A percentile compares a stretch with the other conserved stretches of the same genome.
Evolutionary conservation across 768 basidiomycete genomes (phyloP).

Genomic region (Clavulina sp.): DNA sequence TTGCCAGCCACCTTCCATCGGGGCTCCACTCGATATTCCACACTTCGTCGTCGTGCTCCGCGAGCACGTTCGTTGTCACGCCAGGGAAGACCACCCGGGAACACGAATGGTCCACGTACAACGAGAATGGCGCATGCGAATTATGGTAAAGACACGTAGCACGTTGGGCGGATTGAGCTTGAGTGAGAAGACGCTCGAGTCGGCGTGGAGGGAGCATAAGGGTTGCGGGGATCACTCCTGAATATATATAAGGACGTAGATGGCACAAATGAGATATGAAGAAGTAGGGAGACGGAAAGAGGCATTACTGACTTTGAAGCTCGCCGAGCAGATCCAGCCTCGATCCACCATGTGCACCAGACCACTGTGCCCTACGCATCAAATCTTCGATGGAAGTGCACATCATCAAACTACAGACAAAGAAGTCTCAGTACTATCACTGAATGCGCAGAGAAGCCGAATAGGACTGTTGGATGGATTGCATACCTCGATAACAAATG

Average conservation of each 20-base stretch:
- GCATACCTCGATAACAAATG: slow-evolving; percentile 75
- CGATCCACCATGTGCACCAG: slow-evolving; percentile 70
- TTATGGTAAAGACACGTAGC: slow-evolving; percentile 80
- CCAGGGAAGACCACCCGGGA: slow-evolving; percentile 67
- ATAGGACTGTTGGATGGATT: slow-evolving; percentile 4
- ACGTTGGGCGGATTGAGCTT: slow-evolving; percentile 68
- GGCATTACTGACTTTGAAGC: slow-evolving; percentile 48
- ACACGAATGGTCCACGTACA: slow-evolving; percentile 78
- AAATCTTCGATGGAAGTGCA: slow-evolving; percentile 74
- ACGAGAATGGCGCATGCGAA: slow-evolving; percentile 42
- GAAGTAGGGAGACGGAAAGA: neutral
- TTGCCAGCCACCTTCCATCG: slow-evolving; percentile 68
- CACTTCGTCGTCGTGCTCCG: slow-evolving; percentile 82
- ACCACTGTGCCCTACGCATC: slow-evolving; percentile 67
- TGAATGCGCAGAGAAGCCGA: neutral
- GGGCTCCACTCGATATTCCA: slow-evolving; percentile 96
- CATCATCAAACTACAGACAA: slow-evolving; percentile 63
- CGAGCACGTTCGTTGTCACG: slow-evolving; percentile 66
- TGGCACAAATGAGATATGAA: neutral
- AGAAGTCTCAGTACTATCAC: slow-evolving; percentile 1
- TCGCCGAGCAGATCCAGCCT: slow-evolving; percentile 55
- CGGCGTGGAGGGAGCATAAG: slow-evolving; percentile 88
- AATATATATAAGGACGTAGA: neutral
- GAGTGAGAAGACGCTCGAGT: slow-evolving; percentile 66
- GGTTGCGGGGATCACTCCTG: slow-evolving; percentile 78